Evolutionary conservation across 768 basidiomycete genomes (phyloP).

Genomic region (Peribolospora baueri): DNA sequence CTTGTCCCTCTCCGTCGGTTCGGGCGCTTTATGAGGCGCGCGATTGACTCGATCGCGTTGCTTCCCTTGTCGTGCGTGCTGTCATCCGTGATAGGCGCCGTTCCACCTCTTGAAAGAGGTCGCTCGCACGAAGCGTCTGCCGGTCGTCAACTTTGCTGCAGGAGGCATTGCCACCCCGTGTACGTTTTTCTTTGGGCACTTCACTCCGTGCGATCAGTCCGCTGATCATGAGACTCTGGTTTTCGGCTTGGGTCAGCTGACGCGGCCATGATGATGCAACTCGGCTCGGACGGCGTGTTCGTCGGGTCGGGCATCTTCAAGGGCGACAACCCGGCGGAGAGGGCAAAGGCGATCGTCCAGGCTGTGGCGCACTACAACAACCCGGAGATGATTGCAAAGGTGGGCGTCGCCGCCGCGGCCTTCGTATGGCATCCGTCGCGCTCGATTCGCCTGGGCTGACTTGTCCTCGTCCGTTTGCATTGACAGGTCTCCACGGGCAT

Average conservation of each 20-base stretch:
- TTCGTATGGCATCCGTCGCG: too few species aligned
- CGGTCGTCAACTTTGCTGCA: constrained; percentile 91
- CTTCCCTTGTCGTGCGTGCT: constrained; percentile 5
- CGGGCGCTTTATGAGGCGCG: neutral
- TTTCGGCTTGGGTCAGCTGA: constrained; percentile 32
- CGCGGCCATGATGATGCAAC: constrained; percentile 94
- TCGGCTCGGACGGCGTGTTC: constrained; percentile 73
- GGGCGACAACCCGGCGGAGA: constrained; percentile 80
- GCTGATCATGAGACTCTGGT: constrained; percentile 1
- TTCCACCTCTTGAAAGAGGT: constrained; percentile 91
- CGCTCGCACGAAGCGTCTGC: constrained; percentile 71
- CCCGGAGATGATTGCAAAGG: constrained; percentile 69
- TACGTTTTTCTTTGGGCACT: neutral
- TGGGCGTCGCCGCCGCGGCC: constrained; percentile 13
- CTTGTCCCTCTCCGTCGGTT: neutral
- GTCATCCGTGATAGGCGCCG: constrained; percentile 33
- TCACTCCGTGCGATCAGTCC: neutral
- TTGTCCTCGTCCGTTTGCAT: too few species aligned
- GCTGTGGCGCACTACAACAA: constrained; percentile 95
- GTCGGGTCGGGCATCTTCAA: constrained; percentile 95
- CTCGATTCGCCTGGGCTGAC: too few species aligned
- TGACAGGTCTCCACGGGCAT: too few species aligned
- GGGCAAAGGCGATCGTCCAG: constrained; percentile 86
- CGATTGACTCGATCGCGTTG: neutral
- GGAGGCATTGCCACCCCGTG: constrained; percentile 15